Evolutionary conservation across 805 yeast species (phyloP).

Genomic region (Ogataea henricii): DNA sequence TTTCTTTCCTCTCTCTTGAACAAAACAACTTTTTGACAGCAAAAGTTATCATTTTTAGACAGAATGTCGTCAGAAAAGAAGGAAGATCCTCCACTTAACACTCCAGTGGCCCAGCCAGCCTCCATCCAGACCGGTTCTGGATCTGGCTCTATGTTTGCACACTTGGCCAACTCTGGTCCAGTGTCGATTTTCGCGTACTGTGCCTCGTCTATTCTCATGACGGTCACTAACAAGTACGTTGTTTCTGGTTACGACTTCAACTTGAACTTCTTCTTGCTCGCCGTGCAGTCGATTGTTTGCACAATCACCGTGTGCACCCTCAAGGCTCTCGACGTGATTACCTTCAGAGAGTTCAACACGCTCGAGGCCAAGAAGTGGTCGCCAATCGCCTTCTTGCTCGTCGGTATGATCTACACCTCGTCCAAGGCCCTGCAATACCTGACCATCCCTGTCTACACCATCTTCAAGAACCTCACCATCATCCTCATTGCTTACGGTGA

Average conservation of each 20-base stretch:
- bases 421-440: constrained; percentile 92
- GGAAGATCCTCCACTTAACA: constrained; percentile 27
- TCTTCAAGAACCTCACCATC: constrained; percentile 96
- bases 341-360: constrained; percentile 80
- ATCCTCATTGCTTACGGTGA: constrained; percentile 98
- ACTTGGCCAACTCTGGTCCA: constrained; percentile 55
- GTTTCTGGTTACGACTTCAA: constrained; percentile 70
- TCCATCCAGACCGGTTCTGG: constrained; percentile 20
- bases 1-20: neutral
- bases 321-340: constrained; percentile 73
- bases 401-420: constrained; percentile 92
- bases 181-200: constrained; percentile 83
- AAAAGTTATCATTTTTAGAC: neutral
- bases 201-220: constrained; percentile 93
- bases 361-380: constrained; percentile 95
- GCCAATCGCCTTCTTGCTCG: constrained; percentile 88
- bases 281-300: constrained; percentile 88
- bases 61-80: constrained; percentile 30
- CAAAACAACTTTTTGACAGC: neutral
- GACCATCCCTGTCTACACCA: constrained; percentile 94
- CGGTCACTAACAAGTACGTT: constrained; percentile 95
- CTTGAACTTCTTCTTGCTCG: constrained; percentile 86
- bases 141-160: constrained; percentile 21
- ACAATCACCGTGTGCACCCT: constrained; percentile 68
- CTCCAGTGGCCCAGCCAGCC: constrained; percentile 19